A percentile compares a stretch with the other conserved stretches of the same genome.
Conservation (phyloP, 371 early-diverging fungal species). For the Lichtheimia hyalospora region DNA sequence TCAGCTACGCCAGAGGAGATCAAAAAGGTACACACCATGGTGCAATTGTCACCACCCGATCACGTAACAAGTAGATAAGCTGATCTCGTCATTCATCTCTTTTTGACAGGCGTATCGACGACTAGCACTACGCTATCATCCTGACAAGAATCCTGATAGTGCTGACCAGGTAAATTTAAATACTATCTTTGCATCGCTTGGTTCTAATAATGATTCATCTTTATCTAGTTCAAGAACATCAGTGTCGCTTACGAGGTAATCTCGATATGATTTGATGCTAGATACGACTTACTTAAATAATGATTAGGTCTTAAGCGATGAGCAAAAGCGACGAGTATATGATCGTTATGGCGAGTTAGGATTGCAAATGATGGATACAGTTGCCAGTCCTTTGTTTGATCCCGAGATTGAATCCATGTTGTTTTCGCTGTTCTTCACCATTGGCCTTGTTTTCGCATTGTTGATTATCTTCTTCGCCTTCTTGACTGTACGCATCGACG, state of each 20-base stretch:
- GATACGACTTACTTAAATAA: neutral
- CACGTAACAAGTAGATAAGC: neutral
- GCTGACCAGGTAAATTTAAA: conserved; percentile 43
- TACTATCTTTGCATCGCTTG: neutral
- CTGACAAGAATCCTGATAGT: conserved; percentile 68
- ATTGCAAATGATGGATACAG: conserved; percentile 75
- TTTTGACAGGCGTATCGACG: conserved; percentile 38
- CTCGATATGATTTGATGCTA: neutral
- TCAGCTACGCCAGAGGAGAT: conserved; percentile 65
- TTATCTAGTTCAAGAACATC: conserved; percentile 70
- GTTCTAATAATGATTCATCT: neutral
- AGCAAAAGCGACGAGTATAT: conserved; percentile 78
- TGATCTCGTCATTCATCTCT: neutral
- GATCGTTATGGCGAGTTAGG: conserved; percentile 90
- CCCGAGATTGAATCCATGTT: conserved; percentile 74
- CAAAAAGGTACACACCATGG: conserved; percentile 45
- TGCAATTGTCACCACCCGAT: neutral
- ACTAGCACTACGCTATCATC: conserved; percentile 77
- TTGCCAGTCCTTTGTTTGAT: conserved; percentile 74
- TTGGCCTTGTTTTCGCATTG: conserved; percentile 58
- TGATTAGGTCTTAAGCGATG: conserved; percentile 56
- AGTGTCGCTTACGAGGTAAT: conserved; percentile 80
- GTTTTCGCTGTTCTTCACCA: conserved; percentile 59
- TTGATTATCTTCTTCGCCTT: conserved; percentile 80
- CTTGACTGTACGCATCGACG: conserved; percentile 76